Percentiles rank a stretch among this genome's conserved stretches.
phyloP scores from a whole-genome alignment of 768 basidiomycete genomes.

The Mycena vulgaris region DNA sequence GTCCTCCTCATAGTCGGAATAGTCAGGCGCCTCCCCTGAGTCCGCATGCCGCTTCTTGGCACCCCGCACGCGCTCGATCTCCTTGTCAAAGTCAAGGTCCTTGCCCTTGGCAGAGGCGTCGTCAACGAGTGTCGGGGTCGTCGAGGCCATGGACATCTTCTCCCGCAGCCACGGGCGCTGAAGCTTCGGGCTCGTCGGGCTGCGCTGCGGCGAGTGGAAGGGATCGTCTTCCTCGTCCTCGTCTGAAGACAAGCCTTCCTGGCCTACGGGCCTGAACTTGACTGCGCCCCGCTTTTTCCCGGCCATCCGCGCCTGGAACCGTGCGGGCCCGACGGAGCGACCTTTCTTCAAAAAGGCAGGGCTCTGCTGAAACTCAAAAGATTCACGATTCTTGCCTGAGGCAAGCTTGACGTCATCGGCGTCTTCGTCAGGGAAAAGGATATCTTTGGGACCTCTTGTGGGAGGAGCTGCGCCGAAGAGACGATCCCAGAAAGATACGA shows the following conservation, averaged over 20 bases:
- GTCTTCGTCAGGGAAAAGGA: constrained; percentile 47
- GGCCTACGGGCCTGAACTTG: constrained; percentile 44
- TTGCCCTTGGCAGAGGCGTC: constrained; percentile 32
- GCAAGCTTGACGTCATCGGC: constrained; percentile 40
- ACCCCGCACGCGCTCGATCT: constrained; percentile 56
- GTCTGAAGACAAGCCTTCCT: constrained; percentile 37
- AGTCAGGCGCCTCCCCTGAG: constrained; percentile 49
- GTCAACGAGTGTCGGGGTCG: constrained; percentile 42
- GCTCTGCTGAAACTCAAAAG: constrained; percentile 43
- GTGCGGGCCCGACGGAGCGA: constrained; percentile 36
- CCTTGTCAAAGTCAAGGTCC: constrained; percentile 57
- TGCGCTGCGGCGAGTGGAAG: constrained; percentile 24
- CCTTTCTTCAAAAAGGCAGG: constrained; percentile 43
- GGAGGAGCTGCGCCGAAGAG: constrained; percentile 49
- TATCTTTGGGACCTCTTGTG: constrained; percentile 42
- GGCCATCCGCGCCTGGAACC: constrained; percentile 34
- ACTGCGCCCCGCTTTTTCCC: constrained; percentile 43
- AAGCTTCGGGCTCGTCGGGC: constrained; percentile 32
- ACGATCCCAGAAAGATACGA: constrained; percentile 68
- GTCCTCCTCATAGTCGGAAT: constrained; percentile 68
- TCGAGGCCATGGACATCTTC: constrained; percentile 42
- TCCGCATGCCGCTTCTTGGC: constrained; percentile 41
- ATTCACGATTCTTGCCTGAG: constrained; percentile 25
- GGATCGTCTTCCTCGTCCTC: constrained; percentile 49
- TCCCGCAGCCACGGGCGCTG: constrained; percentile 43